Conservation (phyloP, 164 flowering plant genomes). For the Stephania yunnanensis region DNA sequence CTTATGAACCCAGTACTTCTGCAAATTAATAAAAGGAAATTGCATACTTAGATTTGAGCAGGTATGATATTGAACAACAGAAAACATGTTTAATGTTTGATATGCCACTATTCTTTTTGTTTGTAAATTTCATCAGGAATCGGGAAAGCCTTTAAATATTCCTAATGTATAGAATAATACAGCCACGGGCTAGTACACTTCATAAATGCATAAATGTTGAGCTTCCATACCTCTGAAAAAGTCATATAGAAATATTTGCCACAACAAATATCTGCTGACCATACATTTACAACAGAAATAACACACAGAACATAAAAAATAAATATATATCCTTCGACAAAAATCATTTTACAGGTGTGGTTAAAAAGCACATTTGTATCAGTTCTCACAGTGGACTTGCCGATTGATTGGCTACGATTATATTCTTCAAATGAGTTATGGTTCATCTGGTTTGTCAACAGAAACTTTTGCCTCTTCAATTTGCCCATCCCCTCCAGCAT, state of each 20-base stretch:
- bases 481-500: conserved; percentile 14
- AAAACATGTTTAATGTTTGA: background rate
- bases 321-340: background rate
- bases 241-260: background rate
- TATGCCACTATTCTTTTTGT: background rate
- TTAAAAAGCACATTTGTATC: background rate
- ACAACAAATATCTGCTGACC: background rate
- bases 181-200: background rate
- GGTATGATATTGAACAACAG: background rate
- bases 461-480: background rate
- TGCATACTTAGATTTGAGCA: background rate
- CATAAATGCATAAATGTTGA: background rate
- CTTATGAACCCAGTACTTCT: background rate
- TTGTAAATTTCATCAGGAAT: background rate
- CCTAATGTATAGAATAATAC: background rate
- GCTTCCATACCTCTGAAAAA: background rate
- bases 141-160: background rate
- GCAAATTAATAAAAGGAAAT: background rate
- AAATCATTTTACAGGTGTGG: background rate
- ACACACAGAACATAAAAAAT: conserved; percentile 11
- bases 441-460: conserved; percentile 13
- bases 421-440: background rate
- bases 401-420: background rate
- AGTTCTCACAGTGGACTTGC: background rate
- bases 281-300: background rate